Evolutionary conservation across 495 filamentous ascomycete species (phyloP), one percentile per base, ranked within the genome.

Genomic region (Acidiella bohemica): DNA sequence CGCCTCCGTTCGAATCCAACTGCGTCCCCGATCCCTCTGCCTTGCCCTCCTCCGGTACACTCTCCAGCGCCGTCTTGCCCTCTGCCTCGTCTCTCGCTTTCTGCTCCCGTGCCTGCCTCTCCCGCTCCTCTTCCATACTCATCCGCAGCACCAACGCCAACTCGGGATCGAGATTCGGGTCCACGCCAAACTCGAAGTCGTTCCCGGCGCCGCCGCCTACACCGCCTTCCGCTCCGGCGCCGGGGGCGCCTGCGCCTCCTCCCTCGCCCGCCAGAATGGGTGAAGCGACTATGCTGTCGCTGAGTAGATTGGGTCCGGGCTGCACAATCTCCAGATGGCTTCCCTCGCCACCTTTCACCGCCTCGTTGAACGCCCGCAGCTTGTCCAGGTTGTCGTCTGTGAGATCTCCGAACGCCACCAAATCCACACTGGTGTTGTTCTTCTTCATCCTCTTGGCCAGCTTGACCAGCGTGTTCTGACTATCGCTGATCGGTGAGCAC

Each of bases 361-460:
- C 78, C 46, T 86, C 81, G 59, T 93, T 81, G 66, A 97, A 96
- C 14, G 82, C 80, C 55, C 85, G 75, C 32, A 96, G 73, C 66
- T 96, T 97, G 57, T 85, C 78, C 32, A 80, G 85, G 41, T 80
- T 86, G 35, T 93, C 86, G 48, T 86, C 80, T 39, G 85, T 79
- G 20, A 94, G 69, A 47, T 97, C 90, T 36, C 90, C 90, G 53
- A 97, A 96, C 28, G 84, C 73, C 47, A 97, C 72, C 52, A 97
- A 84, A 54, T 97, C 90, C 53, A 97, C 82, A 38, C 75, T 80
- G 41, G 92, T 79, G 54, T 78, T 83, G 58, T 73, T 77, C 70
- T 97, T 97, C 78, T 94, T 96, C 87, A 96, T 94, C 65, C 88
- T 87, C 66, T 84, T 92, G 11, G 88, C 86, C 10, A 96, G 73